Evolutionary conservation across 768 basidiomycete genomes (phyloP).

Genomic region (Hygrocybe punicea): DNA sequence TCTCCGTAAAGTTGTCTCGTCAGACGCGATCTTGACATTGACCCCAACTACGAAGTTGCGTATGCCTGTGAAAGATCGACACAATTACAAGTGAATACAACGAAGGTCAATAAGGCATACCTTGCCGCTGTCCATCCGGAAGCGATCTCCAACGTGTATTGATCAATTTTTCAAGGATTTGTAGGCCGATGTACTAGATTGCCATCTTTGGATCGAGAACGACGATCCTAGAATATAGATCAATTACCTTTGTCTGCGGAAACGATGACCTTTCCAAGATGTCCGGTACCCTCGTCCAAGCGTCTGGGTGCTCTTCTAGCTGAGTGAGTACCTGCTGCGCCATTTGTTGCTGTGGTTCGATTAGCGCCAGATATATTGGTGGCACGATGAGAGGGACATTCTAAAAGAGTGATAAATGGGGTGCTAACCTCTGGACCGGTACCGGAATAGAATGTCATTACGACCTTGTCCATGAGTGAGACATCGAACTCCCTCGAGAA

Average conservation of each 20-base stretch:
- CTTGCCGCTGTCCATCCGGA: slow-evolving; percentile 90
- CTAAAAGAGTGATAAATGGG: background rate
- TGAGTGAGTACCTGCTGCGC: slow-evolving; percentile 94
- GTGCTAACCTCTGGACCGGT: slow-evolving; percentile 73
- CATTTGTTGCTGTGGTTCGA: slow-evolving; percentile 72
- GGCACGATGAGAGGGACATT: slow-evolving; percentile 1
- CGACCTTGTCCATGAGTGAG: slow-evolving; percentile 87
- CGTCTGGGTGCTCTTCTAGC: slow-evolving; percentile 92
- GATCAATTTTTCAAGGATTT: slow-evolving; percentile 95
- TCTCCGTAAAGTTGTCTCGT: slow-evolving; percentile 81
- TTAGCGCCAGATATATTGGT: slow-evolving; percentile 8
- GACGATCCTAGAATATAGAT: background rate
- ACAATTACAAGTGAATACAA: background rate
- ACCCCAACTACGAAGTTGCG: slow-evolving; percentile 94
- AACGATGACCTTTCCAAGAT: slow-evolving; percentile 83
- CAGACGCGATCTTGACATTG: slow-evolving; percentile 89
- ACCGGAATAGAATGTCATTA: slow-evolving; percentile 87
- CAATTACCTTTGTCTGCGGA: slow-evolving; percentile 76
- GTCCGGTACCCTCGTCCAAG: slow-evolving; percentile 95
- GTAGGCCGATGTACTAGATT: slow-evolving; percentile 86
- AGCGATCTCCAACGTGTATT: slow-evolving; percentile 93
- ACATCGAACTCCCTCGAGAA: slow-evolving; percentile 94
- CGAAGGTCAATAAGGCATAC: slow-evolving; percentile 34
- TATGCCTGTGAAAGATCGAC: slow-evolving; percentile 57
- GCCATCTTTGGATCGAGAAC: slow-evolving; percentile 13